Evolutionary conservation across 2,329 filamentous ascomycete genomes (phyloP).

Genomic region (Pyrenochaeta sp.): DNA sequence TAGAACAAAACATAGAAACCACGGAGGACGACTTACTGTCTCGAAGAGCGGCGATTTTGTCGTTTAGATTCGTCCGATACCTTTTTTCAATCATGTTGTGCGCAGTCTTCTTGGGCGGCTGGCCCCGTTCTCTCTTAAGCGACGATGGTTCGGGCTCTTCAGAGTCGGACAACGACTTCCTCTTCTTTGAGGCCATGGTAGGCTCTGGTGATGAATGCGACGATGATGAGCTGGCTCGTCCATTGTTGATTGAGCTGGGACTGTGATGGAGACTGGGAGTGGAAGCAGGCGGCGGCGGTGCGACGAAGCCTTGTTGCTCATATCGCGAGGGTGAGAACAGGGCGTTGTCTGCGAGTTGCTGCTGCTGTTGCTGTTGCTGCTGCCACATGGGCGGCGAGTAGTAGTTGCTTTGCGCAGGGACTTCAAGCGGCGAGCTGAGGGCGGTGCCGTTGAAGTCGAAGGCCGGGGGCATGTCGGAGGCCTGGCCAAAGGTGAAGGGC

Average conservation of each 20-base stretch:
- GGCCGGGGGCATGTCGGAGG: slow-evolving; percentile 37
- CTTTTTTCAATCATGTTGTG: slow-evolving; percentile 99
- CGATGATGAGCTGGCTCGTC: slow-evolving; percentile 45
- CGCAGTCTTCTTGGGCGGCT: slow-evolving; percentile 82
- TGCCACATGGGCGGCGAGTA: slow-evolving; percentile 43
- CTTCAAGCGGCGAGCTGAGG: slow-evolving; percentile 43
- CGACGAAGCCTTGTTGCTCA: slow-evolving; percentile 30
- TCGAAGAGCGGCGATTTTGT: slow-evolving; percentile 91
- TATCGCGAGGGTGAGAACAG: slow-evolving; percentile 40
- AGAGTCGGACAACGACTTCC: slow-evolving; percentile 56
- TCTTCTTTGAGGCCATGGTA: slow-evolving; percentile 41
- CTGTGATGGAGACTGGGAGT: slow-evolving; percentile 50
- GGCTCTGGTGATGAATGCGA: slow-evolving; percentile 71
- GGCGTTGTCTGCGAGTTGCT: slow-evolving; percentile 26
- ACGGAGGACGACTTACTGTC: slow-evolving; percentile 65
- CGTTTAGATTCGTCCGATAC: slow-evolving; percentile 94
- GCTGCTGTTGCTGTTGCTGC: slow-evolving; percentile 34
- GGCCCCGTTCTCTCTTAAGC: slow-evolving; percentile 62
- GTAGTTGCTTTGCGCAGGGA: slow-evolving; percentile 37
- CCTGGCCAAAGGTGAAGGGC: slow-evolving; percentile 45
- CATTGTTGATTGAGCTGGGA: slow-evolving; percentile 44
- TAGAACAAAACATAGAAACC: neutral
- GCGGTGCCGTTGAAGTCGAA: slow-evolving; percentile 43
- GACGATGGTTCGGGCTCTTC: slow-evolving; percentile 64
- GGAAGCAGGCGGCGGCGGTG: slow-evolving; percentile 33